A percentile compares a stretch with the other conserved stretches of the same genome.
phyloP scores from a whole-genome alignment of 257 asterid species.

The Salvia rosmarinus region DNA sequence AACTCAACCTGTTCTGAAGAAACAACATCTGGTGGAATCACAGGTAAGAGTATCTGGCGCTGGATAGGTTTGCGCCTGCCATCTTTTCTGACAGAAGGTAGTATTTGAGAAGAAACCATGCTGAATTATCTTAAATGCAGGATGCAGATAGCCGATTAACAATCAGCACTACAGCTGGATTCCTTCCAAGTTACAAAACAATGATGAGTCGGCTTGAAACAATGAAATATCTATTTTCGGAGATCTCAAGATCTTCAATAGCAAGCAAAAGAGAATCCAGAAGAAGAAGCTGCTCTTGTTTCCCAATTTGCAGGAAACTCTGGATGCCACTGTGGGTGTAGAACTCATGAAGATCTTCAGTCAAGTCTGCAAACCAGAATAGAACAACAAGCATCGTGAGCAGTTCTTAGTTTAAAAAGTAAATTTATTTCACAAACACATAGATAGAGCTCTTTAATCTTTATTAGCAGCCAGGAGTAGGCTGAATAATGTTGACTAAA shows the following conservation, averaged over 20 bases:
- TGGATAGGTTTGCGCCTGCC: conserved; percentile 33
- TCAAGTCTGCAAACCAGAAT: conserved; percentile 32
- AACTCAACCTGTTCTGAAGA: conserved; percentile 52
- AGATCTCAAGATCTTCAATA: conserved; percentile 43
- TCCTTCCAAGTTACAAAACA: conserved; percentile 36
- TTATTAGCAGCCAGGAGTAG: background rate
- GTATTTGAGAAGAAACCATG: conserved; percentile 51
- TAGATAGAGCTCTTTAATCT: background rate
- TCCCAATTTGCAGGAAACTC: conserved; percentile 58
- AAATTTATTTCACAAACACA: background rate
- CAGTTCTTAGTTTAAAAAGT: conserved; percentile 8
- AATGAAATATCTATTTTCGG: conserved; percentile 28
- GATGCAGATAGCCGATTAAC: conserved; percentile 39
- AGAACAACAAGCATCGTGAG: conserved; percentile 15
- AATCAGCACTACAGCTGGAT: conserved; percentile 31
- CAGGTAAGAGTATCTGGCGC: conserved; percentile 37
- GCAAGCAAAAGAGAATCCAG: conserved; percentile 60
- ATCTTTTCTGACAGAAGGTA: conserved; percentile 34
- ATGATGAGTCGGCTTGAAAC: conserved; percentile 28
- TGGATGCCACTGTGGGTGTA: conserved; percentile 37
- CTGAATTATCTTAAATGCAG: conserved; percentile 23
- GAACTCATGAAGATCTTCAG: conserved; percentile 36
- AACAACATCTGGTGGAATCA: conserved; percentile 42
- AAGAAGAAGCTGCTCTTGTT: conserved; percentile 55
- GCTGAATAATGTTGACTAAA: background rate